These are phyloP conservation scores for Herpetomonas tarakana DNA, from an alignment of 208 protist species.

Conservation along the genomic window DNA sequence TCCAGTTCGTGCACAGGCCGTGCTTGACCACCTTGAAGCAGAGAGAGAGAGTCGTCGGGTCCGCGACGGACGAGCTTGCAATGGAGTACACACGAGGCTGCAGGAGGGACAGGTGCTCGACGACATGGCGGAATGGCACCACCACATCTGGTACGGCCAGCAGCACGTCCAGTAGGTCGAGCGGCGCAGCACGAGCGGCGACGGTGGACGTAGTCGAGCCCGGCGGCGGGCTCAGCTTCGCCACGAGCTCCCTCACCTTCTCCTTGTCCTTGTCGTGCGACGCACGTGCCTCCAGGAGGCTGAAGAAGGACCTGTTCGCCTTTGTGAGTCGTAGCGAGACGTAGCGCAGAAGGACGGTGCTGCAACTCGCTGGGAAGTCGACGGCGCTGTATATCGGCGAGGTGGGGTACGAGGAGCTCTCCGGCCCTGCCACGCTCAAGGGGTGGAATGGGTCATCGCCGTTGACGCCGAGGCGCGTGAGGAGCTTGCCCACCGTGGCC, in stretches of 20 bases:
- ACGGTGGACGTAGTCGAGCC: neutral
- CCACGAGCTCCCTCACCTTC: constrained; percentile 10
- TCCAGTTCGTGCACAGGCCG: constrained; percentile 58
- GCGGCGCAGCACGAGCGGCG: constrained; percentile 10
- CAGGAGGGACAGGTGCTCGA: constrained; percentile 67
- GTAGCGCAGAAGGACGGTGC: constrained; percentile 36
- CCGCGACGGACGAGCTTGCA: constrained; percentile 44
- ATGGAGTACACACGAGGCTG: constrained; percentile 92
- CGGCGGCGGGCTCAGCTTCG: neutral
- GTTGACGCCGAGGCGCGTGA: constrained; percentile 26
- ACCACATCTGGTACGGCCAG: constrained; percentile 5
- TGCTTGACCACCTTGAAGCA: constrained; percentile 78
- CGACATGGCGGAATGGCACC: constrained; percentile 44
- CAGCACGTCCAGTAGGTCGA: constrained; percentile 31
- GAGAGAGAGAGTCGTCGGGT: constrained; percentile 60
- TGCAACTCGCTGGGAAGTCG: constrained; percentile 43
- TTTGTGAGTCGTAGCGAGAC: constrained; percentile 37
- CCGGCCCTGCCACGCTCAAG: constrained; percentile 18
- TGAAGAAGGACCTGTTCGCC: constrained; percentile 19
- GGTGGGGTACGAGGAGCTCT: constrained; percentile 22
- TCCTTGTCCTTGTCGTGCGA: constrained; percentile 8
- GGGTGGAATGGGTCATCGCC: constrained; percentile 35
- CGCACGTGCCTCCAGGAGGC: constrained; percentile 17
- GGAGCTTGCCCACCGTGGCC: constrained; percentile 28
- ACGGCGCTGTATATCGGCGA: constrained; percentile 43